Conservation (phyloP, 345 rosid species). For the Lepidium africanum region DNA sequence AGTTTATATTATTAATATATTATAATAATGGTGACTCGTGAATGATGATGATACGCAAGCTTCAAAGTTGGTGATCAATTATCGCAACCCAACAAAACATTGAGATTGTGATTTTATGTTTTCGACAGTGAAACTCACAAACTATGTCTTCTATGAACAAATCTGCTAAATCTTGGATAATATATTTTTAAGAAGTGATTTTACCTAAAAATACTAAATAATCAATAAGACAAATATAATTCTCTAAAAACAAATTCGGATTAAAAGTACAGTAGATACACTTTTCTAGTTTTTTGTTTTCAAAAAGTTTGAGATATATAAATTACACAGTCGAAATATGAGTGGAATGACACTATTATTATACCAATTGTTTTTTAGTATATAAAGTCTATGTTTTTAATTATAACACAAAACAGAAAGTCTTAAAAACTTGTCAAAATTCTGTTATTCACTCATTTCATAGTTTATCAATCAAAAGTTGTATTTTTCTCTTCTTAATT, state of each 20-base stretch:
- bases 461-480: not conserved
- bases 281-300: no score
- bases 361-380: not conserved
- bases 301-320: not conserved
- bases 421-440: not conserved
- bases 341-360: not conserved
- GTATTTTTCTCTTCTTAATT: not conserved
- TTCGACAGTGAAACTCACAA: slow-evolving; percentile 14
- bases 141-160: not conserved
- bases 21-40: slow-evolving; percentile 7
- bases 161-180: not conserved
- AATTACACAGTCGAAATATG: not conserved
- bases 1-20: not conserved
- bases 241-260: no score
- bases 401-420: not conserved
- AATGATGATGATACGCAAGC: slow-evolving; percentile 10
- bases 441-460: not conserved
- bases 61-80: slow-evolving; percentile 17
- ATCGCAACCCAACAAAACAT: slow-evolving; percentile 25
- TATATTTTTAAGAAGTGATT: no score
- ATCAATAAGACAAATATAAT: no score
- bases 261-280: no score
- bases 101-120: slow-evolving; percentile 20
- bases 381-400: not conserved
- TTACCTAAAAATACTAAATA: no score